These are phyloP conservation scores for Diplodia seriata DNA, from an alignment of 2,329 filamentous ascomycete genomes.

Conservation along the genomic window DNA sequence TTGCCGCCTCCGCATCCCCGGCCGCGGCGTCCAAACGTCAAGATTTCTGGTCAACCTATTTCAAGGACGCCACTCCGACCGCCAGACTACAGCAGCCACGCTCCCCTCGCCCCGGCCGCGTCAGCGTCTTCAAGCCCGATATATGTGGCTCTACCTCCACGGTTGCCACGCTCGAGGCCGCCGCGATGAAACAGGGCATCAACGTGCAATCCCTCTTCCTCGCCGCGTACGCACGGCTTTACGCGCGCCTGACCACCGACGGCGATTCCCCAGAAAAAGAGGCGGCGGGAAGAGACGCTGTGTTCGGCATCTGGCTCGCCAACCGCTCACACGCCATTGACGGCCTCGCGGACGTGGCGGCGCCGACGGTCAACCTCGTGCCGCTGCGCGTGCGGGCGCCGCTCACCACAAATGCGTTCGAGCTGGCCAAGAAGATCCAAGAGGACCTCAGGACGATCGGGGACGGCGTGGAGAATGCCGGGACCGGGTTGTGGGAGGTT, in stretches of 20 bases:
- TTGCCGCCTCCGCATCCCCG: constrained; percentile 20
- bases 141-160: constrained; percentile 47
- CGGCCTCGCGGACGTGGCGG: constrained; percentile 59
- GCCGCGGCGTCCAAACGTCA: constrained; percentile 41
- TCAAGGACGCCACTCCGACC: constrained; percentile 38
- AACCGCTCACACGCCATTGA: constrained; percentile 68
- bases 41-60: constrained; percentile 60
- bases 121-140: constrained; percentile 58
- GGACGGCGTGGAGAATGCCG: constrained; percentile 57
- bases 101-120: constrained; percentile 39
- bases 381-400: constrained; percentile 66
- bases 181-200: constrained; percentile 62
- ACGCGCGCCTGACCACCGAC: constrained; percentile 44
- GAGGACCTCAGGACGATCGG: constrained; percentile 69
- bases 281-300: constrained; percentile 48
- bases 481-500: constrained; percentile 73
- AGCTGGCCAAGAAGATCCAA: constrained; percentile 69
- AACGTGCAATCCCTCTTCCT: constrained; percentile 78
- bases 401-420: constrained; percentile 32
- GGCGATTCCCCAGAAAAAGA: neutral
- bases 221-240: constrained; percentile 68
- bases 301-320: constrained; percentile 83
- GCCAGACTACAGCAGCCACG: neutral
- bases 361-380: constrained; percentile 80
- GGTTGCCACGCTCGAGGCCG: constrained; percentile 46